A percentile compares a stretch with the other conserved stretches of the same genome.
phyloP scores from a whole-genome alignment of 148 eudicot genomes.

The Bassia scoparia region DNA sequence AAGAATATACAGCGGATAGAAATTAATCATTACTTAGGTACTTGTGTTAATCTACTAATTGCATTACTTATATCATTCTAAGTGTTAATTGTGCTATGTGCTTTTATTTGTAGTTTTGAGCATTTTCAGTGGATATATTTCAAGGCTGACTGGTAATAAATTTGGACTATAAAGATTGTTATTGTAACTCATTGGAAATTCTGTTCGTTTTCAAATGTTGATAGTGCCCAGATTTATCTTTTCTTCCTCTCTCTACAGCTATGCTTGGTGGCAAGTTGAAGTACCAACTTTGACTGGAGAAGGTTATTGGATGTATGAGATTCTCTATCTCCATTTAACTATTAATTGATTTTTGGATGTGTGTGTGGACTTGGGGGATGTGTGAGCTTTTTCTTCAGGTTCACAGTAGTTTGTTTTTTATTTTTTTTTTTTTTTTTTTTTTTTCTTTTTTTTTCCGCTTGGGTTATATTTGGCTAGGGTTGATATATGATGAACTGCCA shows the following conservation, averaged over 20 bases:
- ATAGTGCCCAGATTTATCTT: background rate
- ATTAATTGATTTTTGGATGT: background rate
- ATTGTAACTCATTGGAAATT: background rate
- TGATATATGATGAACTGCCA: no score
- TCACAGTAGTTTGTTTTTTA: background rate
- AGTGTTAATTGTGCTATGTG: no score
- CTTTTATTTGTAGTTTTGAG: no score
- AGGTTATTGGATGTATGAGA: slow-evolving; percentile 56
- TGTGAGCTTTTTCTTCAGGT: background rate
- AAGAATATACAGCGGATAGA: no score
- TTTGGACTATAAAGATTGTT: background rate
- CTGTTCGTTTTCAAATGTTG: background rate
- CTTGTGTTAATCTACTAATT: no score
- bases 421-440: no score
- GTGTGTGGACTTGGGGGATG: no score
- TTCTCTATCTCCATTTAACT: slow-evolving; percentile 5
- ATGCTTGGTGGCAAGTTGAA: slow-evolving; percentile 87
- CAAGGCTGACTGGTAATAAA: background rate
- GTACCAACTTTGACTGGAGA: slow-evolving; percentile 74
- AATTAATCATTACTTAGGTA: no score
- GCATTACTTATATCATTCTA: no score
- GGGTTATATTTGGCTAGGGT: background rate
- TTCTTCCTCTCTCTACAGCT: slow-evolving; percentile 43
- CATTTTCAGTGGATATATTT: no score
- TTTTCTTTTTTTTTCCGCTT: no score